Conservation (phyloP, 768 basidiomycete genomes). For the Phaeotremella fagi region DNA sequence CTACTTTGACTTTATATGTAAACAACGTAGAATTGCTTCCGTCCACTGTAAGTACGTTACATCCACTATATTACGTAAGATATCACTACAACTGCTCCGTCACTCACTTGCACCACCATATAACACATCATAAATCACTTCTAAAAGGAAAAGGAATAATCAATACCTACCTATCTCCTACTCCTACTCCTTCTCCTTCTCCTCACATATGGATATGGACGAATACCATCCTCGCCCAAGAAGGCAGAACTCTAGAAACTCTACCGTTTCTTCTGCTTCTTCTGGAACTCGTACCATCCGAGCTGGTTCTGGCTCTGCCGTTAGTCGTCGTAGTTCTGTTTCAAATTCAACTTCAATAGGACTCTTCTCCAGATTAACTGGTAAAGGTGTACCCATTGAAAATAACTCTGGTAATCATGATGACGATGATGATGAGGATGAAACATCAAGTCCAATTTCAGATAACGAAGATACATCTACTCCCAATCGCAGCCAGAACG, state of each 20-base stretch:
- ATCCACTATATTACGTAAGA: too few relatives aligned
- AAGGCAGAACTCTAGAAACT: slow-evolving; percentile 14
- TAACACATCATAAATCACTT: too few relatives aligned
- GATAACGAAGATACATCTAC: too few relatives aligned
- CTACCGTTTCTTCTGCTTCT: slow-evolving; percentile 12
- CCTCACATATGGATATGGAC: too few relatives aligned
- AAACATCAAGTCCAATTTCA: too few relatives aligned
- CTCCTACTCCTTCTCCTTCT: too few relatives aligned
- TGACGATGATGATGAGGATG: neutral
- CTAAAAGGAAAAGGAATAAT: too few relatives aligned
- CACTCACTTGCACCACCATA: too few relatives aligned
- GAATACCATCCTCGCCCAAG: slow-evolving; percentile 50
- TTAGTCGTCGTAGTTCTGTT: neutral
- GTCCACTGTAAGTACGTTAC: too few relatives aligned
- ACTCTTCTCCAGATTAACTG: neutral
- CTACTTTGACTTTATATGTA: neutral
- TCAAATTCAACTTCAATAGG: neutral
- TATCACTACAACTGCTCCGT: too few relatives aligned
- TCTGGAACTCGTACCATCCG: slow-evolving; percentile 11
- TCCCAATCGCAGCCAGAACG: neutral
- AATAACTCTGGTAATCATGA: slow-evolving; percentile 4
- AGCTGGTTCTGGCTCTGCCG: slow-evolving; percentile 3
- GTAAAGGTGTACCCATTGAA: neutral
- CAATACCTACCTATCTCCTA: too few relatives aligned
- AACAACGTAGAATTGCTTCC: too few relatives aligned